Evolutionary conservation across 1,284 basidiomycete genomes (phyloP).

Genomic region (Cutaneotrichosporon cavernicola): DNA sequence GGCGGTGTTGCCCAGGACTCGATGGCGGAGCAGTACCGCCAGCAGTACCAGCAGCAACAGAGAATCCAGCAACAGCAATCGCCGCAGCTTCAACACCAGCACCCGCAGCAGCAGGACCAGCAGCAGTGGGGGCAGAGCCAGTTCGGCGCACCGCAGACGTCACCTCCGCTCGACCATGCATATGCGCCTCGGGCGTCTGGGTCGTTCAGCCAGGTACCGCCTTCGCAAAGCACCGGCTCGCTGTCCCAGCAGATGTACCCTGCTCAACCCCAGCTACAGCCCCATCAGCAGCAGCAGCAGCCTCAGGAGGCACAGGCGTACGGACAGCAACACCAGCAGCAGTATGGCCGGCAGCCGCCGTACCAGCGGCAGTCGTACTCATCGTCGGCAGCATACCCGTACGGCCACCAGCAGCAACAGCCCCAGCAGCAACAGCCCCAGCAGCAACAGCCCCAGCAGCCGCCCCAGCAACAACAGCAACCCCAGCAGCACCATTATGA

Average conservation of each 20-base stretch:
- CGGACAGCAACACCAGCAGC: conserved; percentile 15
- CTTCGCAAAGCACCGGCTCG: conserved; percentile 10
- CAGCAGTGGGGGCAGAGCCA: conserved; percentile 16
- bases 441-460: conserved; percentile 38
- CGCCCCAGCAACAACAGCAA: conserved; percentile 30
- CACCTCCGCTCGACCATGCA: conserved; percentile 12
- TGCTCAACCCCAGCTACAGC: conserved; percentile 11
- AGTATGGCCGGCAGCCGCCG: conserved; percentile 30
- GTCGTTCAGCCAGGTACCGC: conserved; percentile 13
- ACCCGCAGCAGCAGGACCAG: conserved; percentile 21
- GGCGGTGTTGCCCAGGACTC: conserved; percentile 76
- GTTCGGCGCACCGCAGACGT: conserved; percentile 14
- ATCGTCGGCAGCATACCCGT: neutral
- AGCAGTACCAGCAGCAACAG: conserved; percentile 48
- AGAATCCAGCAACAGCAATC: conserved; percentile 36
- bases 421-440: conserved; percentile 56
- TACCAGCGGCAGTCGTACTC: conserved; percentile 11
- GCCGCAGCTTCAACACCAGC: conserved; percentile 34
- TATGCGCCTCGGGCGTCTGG: conserved; percentile 6
- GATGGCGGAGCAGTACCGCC: conserved; percentile 63
- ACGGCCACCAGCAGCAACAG: conserved; percentile 54
- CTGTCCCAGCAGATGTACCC: conserved; percentile 23
- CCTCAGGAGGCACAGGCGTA: conserved; percentile 8
- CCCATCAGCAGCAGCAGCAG: conserved; percentile 14
- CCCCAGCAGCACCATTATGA: conserved; percentile 14